phyloP scores from a whole-genome alignment of 305 asterid genomes.

The Fraxinus greggii region DNA sequence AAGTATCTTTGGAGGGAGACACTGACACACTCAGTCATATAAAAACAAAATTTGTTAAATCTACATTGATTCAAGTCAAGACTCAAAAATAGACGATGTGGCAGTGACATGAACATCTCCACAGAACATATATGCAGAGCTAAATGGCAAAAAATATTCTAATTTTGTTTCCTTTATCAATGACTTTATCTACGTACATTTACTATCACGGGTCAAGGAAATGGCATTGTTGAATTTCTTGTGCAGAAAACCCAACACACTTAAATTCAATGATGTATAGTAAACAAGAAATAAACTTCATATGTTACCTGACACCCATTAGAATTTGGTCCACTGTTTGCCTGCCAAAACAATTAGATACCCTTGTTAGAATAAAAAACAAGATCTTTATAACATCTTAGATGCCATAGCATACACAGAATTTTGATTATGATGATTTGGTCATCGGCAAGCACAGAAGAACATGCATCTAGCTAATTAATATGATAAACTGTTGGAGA shows the following conservation, averaged over 20 bases:
- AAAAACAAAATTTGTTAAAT: background rate
- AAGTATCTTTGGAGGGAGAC: background rate
- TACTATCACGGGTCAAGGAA: background rate
- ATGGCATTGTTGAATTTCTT: background rate
- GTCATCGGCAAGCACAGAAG: background rate
- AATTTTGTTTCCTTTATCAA: background rate
- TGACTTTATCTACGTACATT: background rate
- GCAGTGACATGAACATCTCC: background rate
- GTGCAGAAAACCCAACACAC: background rate
- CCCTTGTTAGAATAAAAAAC: constrained; percentile 4
- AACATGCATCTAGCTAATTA: background rate
- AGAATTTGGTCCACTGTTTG: constrained; percentile 83
- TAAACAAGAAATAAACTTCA: constrained; percentile 18
- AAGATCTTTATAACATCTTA: background rate
- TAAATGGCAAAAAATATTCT: background rate
- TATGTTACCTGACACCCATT: constrained; percentile 87
- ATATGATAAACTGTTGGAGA: background rate
- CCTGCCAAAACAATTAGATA: constrained; percentile 52
- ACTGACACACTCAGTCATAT: background rate
- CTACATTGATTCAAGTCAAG: background rate
- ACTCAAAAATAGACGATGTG: background rate
- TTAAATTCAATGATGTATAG: constrained; percentile 3
- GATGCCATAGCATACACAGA: background rate
- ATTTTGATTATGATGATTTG: background rate
- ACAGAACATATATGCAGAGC: background rate